Conservation (phyloP, 805 yeast genomes). For the Candida arabinofermentans region DNA sequence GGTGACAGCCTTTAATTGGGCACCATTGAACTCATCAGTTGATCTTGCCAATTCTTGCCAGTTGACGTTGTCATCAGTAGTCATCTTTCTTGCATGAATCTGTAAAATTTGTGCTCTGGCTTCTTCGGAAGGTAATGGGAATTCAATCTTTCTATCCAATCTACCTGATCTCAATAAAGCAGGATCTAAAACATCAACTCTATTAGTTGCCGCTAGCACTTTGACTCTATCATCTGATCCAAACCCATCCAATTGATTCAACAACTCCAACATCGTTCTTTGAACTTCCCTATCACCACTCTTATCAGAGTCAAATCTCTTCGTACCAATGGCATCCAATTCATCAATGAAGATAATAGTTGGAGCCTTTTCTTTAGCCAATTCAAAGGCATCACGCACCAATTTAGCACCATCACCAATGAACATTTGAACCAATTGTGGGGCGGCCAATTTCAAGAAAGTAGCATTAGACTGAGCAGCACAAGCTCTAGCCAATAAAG, state of each 20-base stretch:
- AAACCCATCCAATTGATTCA: conserved; percentile 96
- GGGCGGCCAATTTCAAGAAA: conserved; percentile 92
- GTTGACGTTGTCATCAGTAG: conserved; percentile 84
- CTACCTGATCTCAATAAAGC: conserved; percentile 96
- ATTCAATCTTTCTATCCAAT: conserved; percentile 95
- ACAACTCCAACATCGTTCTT: conserved; percentile 96
- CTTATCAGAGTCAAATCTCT: conserved; percentile 94
- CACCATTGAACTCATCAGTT: conserved; percentile 98
- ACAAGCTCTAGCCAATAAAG: conserved; percentile 94
- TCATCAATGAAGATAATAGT: conserved; percentile 97
- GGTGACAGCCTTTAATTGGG: conserved; percentile 96
- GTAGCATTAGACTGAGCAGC: conserved; percentile 99
- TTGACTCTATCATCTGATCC: conserved; percentile 96
- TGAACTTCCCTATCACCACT: conserved; percentile 98
- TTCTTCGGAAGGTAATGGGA: conserved; percentile 96
- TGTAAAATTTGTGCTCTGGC: conserved; percentile 95
- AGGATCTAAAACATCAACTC: conserved; percentile 98
- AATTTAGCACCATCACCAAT: conserved; percentile 98
- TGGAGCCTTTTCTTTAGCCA: conserved; percentile 98
- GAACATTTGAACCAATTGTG: conserved; percentile 97
- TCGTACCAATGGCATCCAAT: conserved; percentile 97
- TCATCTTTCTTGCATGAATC: conserved; percentile 96
- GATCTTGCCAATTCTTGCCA: conserved; percentile 98
- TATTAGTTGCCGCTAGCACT: conserved; percentile 95
- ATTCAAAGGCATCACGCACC: conserved; percentile 94